Percentiles rank a stretch among this genome's conserved stretches.
Conservation (phyloP, 2,329 filamentous ascomycete species). For the Phyllosticta paracitricarpa region DNA sequence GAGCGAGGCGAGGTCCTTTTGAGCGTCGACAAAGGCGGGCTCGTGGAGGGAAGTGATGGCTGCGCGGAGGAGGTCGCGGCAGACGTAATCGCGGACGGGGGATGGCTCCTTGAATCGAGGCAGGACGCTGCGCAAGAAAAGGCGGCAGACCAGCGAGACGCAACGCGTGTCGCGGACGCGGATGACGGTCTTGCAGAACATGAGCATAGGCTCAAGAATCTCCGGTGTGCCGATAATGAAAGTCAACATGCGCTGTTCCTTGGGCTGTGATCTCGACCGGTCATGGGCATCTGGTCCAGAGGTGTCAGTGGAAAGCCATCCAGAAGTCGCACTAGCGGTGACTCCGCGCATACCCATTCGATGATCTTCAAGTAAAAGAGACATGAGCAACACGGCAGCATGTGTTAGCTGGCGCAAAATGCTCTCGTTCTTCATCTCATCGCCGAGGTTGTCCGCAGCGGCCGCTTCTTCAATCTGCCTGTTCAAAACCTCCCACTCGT, state of each 20-base stretch:
- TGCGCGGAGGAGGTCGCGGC: constrained; percentile 76
- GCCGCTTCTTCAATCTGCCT: constrained; percentile 49
- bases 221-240: constrained; percentile 71
- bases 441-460: constrained; percentile 65
- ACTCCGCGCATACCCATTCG: constrained; percentile 42
- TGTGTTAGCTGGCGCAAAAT: constrained; percentile 89
- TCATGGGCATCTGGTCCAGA: constrained; percentile 1
- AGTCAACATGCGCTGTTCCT: constrained; percentile 56
- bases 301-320: background rate
- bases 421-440: constrained; percentile 98
- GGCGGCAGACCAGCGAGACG: constrained; percentile 69
- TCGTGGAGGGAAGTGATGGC: constrained; percentile 88
- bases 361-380: constrained; percentile 72
- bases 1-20: constrained; percentile 79
- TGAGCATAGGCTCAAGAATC: constrained; percentile 76
- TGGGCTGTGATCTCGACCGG: constrained; percentile 15
- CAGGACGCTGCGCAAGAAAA: constrained; percentile 72
- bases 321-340: background rate
- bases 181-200: constrained; percentile 86
- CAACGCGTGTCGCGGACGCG: constrained; percentile 83
- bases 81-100: constrained; percentile 77
- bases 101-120: constrained; percentile 56
- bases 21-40: constrained; percentile 90
- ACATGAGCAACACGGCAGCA: constrained; percentile 83
- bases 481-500: constrained; percentile 72